Base-by-base conservation (phyloP, 257 asterid genomes). In the Ilex aquifolium region DNA sequence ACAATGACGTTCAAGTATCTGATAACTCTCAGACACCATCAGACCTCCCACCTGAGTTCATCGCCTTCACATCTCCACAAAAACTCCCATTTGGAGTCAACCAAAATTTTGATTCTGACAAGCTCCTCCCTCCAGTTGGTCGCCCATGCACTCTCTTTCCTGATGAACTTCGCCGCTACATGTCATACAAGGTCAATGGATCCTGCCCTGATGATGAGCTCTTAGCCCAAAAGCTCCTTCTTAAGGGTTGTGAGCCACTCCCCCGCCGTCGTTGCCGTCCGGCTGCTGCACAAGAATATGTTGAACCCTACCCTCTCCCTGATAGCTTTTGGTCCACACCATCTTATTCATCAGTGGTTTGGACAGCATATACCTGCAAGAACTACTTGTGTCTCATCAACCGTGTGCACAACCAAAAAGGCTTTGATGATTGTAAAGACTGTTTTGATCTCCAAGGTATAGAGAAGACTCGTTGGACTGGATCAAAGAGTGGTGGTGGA, bases 201-300 rank as follows among this genome's bases (percentile, higher is more conserved):
- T 78, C 84, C 0, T 82, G 91, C 74, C 95, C 95, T 0, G 85
- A 79, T 44, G 95, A 86, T 60, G 91, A 87, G 65, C 69, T 75
- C 31, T 63, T 75, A 13, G 78, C 86, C 3, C 95, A 87, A 62
- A 80, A 72, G 40, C 88, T 86, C 63, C 86, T 86, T 60, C 84
- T 86, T 31, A 69, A 66, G 31, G 95, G 89, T 40, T 87, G 91
- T 56, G 95, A 84, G 76, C 91, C 95, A 7, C 91, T 86, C 48
- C 89, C 91, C 8, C 75, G 86, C 14, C 79, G 95, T 27, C 88
- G 91, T 50, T 83, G 95, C 79, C 89, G 79, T 51, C 82, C 81
- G 15, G 78, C 79, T 13, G 74, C 90, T 40, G 70, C 78, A 0
- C 39, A 12, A 30, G 60, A 61, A 13, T 59, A 68, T 63, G 69